Conservation (phyloP, 2,329 filamentous ascomycete species). For the Akanthomyces uredinophilus region DNA sequence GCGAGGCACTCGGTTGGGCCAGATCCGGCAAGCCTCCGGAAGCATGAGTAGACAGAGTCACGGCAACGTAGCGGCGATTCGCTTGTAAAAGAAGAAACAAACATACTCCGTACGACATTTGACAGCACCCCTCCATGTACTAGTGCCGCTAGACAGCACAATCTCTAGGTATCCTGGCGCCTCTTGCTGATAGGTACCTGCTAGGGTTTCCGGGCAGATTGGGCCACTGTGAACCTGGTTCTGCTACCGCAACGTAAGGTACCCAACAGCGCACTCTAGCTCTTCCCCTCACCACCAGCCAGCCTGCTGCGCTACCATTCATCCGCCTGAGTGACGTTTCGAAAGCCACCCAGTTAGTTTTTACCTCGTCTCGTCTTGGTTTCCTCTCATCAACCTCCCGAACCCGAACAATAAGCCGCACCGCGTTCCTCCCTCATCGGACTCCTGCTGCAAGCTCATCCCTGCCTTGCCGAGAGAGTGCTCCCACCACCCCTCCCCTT, state of each 20-base stretch:
- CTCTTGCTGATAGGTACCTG: not conserved
- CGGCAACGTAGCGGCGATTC: not conserved
- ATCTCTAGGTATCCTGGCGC: not conserved
- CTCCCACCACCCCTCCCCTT: conserved; percentile 21
- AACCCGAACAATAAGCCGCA: not conserved
- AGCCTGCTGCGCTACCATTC: not conserved
- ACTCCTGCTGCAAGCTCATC: not conserved
- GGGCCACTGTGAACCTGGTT: not conserved
- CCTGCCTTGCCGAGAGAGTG: not conserved
- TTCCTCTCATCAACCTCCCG: not conserved
- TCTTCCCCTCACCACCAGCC: conserved; percentile 7
- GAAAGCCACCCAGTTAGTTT: not conserved
- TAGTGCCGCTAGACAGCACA: not conserved
- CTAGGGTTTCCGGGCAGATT: not conserved
- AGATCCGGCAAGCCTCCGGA: not conserved
- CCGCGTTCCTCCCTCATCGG: not conserved
- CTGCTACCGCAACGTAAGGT: not conserved
- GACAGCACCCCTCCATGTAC: not conserved
- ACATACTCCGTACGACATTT: not conserved
- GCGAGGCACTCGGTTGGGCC: not conserved
- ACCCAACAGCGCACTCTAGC: not conserved
- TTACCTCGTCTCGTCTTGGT: not conserved
- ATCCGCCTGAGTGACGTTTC: not conserved
- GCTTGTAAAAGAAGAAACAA: not conserved
- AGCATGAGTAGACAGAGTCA: not conserved